Base-by-base conservation (phyloP, 2,329 filamentous ascomycete species). In the Calonectria honghensis region DNA sequence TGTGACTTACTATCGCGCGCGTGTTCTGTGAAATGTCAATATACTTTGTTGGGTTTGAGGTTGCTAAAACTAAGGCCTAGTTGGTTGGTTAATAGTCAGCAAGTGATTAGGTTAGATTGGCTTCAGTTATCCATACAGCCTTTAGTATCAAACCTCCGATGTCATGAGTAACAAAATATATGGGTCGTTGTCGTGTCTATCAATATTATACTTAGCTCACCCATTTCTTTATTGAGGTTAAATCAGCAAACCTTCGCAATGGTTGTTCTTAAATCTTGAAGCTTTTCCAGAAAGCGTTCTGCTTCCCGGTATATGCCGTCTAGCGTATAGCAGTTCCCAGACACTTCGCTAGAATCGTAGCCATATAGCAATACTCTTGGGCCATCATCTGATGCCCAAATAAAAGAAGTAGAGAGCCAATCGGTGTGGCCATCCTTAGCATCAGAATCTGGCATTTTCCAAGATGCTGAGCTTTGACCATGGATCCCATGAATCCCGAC, bases 121-220 rank as follows among this genome's bases (percentile, higher is more conserved):
- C 11, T 29, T 16, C 6, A 59, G 24, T 24, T 24, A 24, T 24
- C 24, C 64, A 41, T 70, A 71, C 72, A 52, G 67, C 73, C 24
- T 75, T 75, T 13, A 66, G 27, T 11, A 74, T 65, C 6, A 70
- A 41, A 14, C 73, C 73, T 16, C 73, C 73, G 5, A 75, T 32
- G 7, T 75, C 67, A 6, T 75, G 73, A 27, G 61, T 65, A 9
- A 75, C n/a, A 10, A 74, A 71, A 31, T 54, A 64, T 11, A 75
- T 71, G 0, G 72, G 73, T 0, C 72, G 39, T 31, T 54, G 20
- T 27, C 32, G 24, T 2, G 14, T 48, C 72, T 74, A 27, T 27
- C 11, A 48, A 20, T 10, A 24, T n/a, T 13, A 11, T 31, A 10
- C 18, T 13, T 37, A 29, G n/a, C 6, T 18, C 13, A 32, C 18